phyloP scores from a whole-genome alignment of 2,329 filamentous ascomycete species.

The Epichloe amarillans region DNA sequence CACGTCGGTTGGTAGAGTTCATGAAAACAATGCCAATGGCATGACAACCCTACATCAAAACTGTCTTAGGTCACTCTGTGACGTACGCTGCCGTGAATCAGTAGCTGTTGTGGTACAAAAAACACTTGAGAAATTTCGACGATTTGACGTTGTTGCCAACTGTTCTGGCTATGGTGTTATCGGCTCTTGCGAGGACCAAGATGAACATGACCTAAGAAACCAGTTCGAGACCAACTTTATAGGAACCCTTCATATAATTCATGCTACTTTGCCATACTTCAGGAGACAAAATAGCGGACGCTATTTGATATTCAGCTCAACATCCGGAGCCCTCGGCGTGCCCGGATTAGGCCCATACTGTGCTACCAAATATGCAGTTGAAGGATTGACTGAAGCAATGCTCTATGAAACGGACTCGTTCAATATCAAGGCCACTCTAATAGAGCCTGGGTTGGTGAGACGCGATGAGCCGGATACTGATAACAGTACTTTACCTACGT shows the following conservation, averaged over 20 bases:
- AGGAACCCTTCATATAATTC: slow-evolving; percentile 86
- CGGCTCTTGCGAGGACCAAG: slow-evolving; percentile 90
- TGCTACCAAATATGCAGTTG: slow-evolving; percentile 92
- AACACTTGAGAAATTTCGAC: slow-evolving; percentile 62
- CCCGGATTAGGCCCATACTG: slow-evolving; percentile 90
- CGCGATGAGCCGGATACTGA: slow-evolving; percentile 61
- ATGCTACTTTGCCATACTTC: slow-evolving; percentile 78
- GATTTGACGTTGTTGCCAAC: slow-evolving; percentile 81
- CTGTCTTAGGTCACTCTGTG: slow-evolving; percentile 73
- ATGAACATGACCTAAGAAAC: slow-evolving; percentile 85
- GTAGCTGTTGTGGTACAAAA: slow-evolving; percentile 58
- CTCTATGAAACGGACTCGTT: slow-evolving; percentile 86
- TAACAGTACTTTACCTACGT: slow-evolving; percentile 54
- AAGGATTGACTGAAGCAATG: slow-evolving; percentile 92
- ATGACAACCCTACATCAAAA: slow-evolving; percentile 61
- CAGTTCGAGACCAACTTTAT: slow-evolving; percentile 98
- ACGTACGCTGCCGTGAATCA: slow-evolving; percentile 71
- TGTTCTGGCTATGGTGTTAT: slow-evolving; percentile 94
- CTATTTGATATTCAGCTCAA: slow-evolving; percentile 91
- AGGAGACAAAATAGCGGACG: slow-evolving; percentile 61
- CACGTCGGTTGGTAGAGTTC: slow-evolving; percentile 69
- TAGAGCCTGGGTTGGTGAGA: slow-evolving; percentile 79
- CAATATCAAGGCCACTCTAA: slow-evolving; percentile 85
- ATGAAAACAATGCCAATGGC: slow-evolving; percentile 58
- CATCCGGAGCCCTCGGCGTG: slow-evolving; percentile 81